Evolutionary conservation across 768 basidiomycete species (phyloP).

Genomic region (Cystobasidium tubakii): DNA sequence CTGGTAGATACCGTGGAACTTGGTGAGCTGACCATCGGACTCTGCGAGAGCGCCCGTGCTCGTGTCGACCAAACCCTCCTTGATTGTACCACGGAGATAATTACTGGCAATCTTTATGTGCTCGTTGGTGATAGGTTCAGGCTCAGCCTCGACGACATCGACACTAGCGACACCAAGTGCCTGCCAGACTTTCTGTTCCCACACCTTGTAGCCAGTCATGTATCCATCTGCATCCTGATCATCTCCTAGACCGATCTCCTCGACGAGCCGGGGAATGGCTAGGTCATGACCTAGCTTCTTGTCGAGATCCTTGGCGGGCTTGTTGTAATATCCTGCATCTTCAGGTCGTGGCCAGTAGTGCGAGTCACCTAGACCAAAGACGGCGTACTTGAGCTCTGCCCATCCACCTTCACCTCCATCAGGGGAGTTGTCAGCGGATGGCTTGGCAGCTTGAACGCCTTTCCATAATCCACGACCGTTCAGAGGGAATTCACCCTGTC

Average conservation of each 20-base stretch:
- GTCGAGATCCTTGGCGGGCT: conserved; percentile 85
- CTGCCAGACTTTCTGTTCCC: conserved; percentile 92
- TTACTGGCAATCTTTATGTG: conserved; percentile 96
- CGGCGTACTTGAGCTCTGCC: conserved; percentile 62
- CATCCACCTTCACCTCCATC: conserved; percentile 47
- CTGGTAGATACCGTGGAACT: conserved; percentile 80
- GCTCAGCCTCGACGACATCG: conserved; percentile 84
- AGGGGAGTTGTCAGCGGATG: conserved; percentile 34
- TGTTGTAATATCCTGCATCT: conserved; percentile 98
- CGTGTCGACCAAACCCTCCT: conserved; percentile 77
- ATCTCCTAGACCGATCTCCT: conserved; percentile 73
- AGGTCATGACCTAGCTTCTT: conserved; percentile 70
- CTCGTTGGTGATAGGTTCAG: conserved; percentile 96
- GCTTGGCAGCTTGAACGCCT: conserved; percentile 61
- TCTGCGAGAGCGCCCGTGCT: conserved; percentile 85
- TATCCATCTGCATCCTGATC: conserved; percentile 96
- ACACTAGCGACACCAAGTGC: conserved; percentile 82
- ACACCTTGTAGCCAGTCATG: conserved; percentile 91
- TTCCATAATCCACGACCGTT: conserved; percentile 89
- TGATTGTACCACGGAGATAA: conserved; percentile 90
- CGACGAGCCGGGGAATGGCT: conserved; percentile 63
- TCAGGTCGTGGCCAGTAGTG: conserved; percentile 98
- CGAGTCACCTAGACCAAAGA: conserved; percentile 94
- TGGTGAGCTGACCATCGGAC: conserved; percentile 87
- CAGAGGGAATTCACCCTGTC: conserved; percentile 96